A percentile compares a stretch with the other conserved stretches of the same genome.
Evolutionary conservation across 2,329 filamentous ascomycete genomes (phyloP).

Genomic region (Fusarium decemcellulare): DNA sequence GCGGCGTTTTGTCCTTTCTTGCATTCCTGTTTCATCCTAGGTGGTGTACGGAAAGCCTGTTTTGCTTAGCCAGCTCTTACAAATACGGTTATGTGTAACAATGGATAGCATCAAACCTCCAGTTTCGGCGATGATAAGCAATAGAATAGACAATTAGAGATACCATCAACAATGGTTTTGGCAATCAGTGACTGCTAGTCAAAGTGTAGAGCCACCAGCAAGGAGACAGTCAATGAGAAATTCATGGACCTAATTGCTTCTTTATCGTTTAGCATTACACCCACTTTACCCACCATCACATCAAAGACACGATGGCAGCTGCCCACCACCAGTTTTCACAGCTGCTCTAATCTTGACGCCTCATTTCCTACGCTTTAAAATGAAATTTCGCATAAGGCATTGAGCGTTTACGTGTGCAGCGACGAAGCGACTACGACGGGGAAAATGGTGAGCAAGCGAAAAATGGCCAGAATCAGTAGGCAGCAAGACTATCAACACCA

Average conservation of each 20-base stretch:
- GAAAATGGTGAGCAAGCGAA: constrained; percentile 2
- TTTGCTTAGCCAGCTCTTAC: not conserved
- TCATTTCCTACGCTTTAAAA: constrained; percentile 12
- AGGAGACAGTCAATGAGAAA: not conserved
- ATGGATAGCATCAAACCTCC: constrained; percentile 2
- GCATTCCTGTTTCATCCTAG: constrained; percentile 2
- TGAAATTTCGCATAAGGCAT: too few relatives aligned
- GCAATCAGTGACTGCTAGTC: not conserved
- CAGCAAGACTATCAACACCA: constrained; percentile 23
- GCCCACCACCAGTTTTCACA: constrained; percentile 12
- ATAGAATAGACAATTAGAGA: not conserved
- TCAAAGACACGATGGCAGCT: constrained; percentile 5
- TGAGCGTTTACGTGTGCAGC: not conserved
- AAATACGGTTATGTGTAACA: constrained; percentile 1
- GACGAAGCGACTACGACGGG: constrained; percentile 11
- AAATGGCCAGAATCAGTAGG: constrained; percentile 8
- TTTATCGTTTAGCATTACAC: constrained; percentile 28
- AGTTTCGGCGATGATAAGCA: not conserved
- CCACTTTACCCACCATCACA: not conserved
- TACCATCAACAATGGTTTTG: not conserved
- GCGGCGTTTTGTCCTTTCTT: constrained; percentile 5
- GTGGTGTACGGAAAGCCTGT: constrained; percentile 3
- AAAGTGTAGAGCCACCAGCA: not conserved
- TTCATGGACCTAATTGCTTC: constrained; percentile 14
- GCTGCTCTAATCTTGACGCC: not conserved